Evolutionary conservation across 345 rosid species (phyloP), one percentile per base, ranked within the genome.

Genomic region (Citrus hindsii): DNA sequence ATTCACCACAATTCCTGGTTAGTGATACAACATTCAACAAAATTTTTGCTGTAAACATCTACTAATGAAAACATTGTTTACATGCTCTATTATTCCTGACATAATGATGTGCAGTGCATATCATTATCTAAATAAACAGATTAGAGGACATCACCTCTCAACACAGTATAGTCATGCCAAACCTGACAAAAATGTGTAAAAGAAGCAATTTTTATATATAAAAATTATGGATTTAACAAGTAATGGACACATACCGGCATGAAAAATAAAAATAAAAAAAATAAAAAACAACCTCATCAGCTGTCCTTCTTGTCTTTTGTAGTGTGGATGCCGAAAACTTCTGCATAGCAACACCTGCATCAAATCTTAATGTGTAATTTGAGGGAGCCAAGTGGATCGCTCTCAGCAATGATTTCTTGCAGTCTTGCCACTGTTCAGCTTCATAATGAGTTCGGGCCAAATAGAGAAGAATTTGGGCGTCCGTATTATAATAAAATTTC

Each of bases 341-440:
- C 82, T 96, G 99, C 99, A 96, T 91, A 55, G 96, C 93, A 55
- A 95, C 99, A 79, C 99, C 99, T 71, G 95, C 95, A 89, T 96
- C 94, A 87, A 96, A 96, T 85, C 97, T 90, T 82, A 96, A 82
- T 21, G 92, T 90, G 78, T 94, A 96, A 87, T 96, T 96, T 73
- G 98, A 91, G 67, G 99, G 99, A 79, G 97, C 77, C 83, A 94
- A 86, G 81, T 96, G 99, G 85, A 96, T 96, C 76, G 97, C 98
- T 87, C 97, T 91, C 74, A 92, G 81, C 59, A 96, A 82, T 71
- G 97, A 88, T 88, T 90, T 96, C 88, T 94, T 96, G 97, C 99
- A 96, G 72, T 96, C 99, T 89, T 94, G 99, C 99, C 99, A 96
- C 78, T 96, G 97, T 85, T 96, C 99, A 81, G 99, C 99, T 90